phyloP scores from a whole-genome alignment of 257 asterid genomes.

The Nicotiana attenuata region DNA sequence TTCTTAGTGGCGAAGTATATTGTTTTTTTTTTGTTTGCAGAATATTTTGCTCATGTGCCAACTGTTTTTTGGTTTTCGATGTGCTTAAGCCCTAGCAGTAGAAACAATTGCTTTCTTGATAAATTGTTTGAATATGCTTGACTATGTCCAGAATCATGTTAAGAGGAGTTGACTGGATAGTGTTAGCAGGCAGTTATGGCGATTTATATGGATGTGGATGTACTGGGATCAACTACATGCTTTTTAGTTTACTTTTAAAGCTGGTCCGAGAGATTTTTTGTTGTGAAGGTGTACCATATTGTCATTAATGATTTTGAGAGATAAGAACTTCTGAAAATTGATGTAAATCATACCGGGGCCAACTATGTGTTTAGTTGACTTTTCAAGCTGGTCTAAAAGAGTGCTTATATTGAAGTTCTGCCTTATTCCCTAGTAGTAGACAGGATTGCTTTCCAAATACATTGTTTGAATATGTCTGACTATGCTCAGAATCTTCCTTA shows the following conservation, averaged over 20 bases:
- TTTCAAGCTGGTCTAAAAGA: neutral
- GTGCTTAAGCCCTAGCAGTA: neutral
- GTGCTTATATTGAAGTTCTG: neutral
- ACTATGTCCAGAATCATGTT: neutral
- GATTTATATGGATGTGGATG: neutral
- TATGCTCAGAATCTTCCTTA: neutral
- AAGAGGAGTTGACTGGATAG: neutral
- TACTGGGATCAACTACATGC: neutral
- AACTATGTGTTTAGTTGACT: neutral
- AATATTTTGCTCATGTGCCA: neutral
- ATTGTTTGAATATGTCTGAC: neutral
- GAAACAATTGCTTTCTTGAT: neutral
- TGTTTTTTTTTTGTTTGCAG: neutral
- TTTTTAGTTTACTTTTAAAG: neutral
- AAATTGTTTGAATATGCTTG: neutral
- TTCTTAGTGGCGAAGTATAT: neutral
- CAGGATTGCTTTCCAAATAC: neutral
- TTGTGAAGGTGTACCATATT: neutral
- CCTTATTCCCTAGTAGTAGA: neutral
- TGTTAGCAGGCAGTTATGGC: neutral
- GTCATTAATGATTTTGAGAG: neutral
- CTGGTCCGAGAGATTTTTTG: neutral
- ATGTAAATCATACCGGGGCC: neutral
- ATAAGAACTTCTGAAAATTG: neutral
- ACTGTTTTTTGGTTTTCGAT: neutral